Evolutionary conservation across 306 rosid genomes (phyloP).

Genomic region (Ziziphus jujuba): DNA sequence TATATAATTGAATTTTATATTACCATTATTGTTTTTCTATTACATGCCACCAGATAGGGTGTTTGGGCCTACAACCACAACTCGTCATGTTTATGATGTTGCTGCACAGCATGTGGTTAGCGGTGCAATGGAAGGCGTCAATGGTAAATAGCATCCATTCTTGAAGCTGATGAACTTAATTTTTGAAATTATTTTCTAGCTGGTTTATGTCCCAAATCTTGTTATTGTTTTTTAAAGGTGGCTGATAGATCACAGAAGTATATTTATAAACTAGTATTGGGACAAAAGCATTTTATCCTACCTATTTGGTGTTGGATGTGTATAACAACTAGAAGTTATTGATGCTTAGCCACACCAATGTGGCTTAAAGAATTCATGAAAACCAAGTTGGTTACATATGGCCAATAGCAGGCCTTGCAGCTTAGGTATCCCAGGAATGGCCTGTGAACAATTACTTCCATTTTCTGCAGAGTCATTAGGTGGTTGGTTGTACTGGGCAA

Average conservation of each 20-base stretch:
- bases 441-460: not conserved
- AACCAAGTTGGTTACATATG: not conserved
- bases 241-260: conserved; percentile 11
- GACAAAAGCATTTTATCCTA: conserved; percentile 8
- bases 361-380: too few relatives aligned
- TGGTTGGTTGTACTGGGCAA: not conserved
- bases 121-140: conserved; percentile 97
- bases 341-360: too few relatives aligned
- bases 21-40: conserved; percentile 18
- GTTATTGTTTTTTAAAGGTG: conserved; percentile 18
- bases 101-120: conserved; percentile 90
- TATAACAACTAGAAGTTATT: conserved; percentile 12
- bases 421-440: conserved; percentile 9
- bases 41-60: conserved; percentile 69
- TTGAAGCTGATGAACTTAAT: conserved; percentile 19
- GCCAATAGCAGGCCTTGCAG: not conserved
- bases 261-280: conserved; percentile 21
- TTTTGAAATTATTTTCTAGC: conserved; percentile 22
- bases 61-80: conserved; percentile 97
- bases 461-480: conserved; percentile 6
- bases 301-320: conserved; percentile 20
- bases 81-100: conserved; percentile 95
- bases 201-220: conserved; percentile 11
- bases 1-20: not conserved
- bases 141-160: conserved; percentile 56